Evolutionary conservation across 805 yeast genomes (phyloP).

Genomic region (Saccharomycopsis javanensis): DNA sequence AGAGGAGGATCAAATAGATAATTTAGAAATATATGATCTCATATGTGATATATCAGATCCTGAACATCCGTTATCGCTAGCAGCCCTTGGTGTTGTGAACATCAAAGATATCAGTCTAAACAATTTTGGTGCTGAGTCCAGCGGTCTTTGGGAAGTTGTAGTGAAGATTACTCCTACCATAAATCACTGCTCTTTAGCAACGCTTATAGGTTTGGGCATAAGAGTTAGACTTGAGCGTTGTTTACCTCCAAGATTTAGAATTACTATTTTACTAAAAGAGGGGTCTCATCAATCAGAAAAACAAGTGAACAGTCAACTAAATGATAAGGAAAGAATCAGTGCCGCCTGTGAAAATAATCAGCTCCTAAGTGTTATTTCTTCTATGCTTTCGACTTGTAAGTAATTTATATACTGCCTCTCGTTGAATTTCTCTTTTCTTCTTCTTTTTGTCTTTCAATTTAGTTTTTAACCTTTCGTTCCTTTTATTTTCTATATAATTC

Average conservation of each 20-base stretch:
- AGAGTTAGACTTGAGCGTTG: conserved; percentile 85
- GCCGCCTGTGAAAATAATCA: conserved; percentile 98
- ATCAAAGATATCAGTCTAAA: conserved; percentile 63
- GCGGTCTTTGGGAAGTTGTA: conserved; percentile 59
- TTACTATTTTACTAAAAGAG: conserved; percentile 69
- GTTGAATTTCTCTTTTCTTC: neutral
- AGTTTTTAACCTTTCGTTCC: neutral
- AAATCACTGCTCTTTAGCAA: conserved; percentile 94
- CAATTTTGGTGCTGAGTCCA: conserved; percentile 23
- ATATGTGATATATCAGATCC: conserved; percentile 89
- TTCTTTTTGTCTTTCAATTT: neutral
- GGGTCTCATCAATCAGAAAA: conserved; percentile 94
- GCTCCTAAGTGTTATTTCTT: conserved; percentile 76
- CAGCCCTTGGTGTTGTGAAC: conserved; percentile 90
- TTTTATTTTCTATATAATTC: no score
- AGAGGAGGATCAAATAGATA: conserved; percentile 45
- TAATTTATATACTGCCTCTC: neutral
- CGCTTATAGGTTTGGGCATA: conserved; percentile 89
- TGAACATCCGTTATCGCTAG: conserved; percentile 91
- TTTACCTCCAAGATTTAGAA: conserved; percentile 74
- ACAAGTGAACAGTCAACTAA: conserved; percentile 92
- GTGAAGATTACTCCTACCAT: conserved; percentile 94
- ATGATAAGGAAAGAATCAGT: conserved; percentile 94
- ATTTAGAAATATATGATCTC: conserved; percentile 83
- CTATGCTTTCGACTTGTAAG: conserved; percentile 76